phyloP scores from a whole-genome alignment of 495 filamentous ascomycete genomes.

The Penicillium verhagenii region DNA sequence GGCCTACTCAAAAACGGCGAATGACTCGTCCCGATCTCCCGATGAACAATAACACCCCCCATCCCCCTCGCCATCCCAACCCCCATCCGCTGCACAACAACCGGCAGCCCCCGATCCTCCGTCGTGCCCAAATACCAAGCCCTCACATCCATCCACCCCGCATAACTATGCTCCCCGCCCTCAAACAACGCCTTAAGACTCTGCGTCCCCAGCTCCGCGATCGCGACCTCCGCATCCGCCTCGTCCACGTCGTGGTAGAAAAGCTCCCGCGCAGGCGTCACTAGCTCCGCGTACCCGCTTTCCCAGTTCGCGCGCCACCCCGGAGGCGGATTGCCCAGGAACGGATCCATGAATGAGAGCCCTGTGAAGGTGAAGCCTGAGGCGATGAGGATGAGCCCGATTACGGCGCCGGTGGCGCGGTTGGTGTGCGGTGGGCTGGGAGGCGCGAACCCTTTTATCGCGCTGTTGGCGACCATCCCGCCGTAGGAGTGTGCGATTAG shows the following conservation, averaged over 20 bases:
- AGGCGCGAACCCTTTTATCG: slow-evolving; percentile 43
- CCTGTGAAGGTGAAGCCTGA: slow-evolving; percentile 30
- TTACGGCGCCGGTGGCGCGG: slow-evolving; percentile 36
- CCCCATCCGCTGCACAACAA: slow-evolving; percentile 30
- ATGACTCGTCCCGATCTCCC: slow-evolving; percentile 34
- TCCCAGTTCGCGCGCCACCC: slow-evolving; percentile 23
- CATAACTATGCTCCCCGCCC: slow-evolving; percentile 28
- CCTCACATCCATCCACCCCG: slow-evolving; percentile 33
- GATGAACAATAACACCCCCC: slow-evolving; percentile 27
- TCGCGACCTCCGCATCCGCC: slow-evolving; percentile 21
- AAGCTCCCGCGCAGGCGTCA: slow-evolving; percentile 25
- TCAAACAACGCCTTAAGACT: slow-evolving; percentile 34
- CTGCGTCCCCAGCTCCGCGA: slow-evolving; percentile 28
- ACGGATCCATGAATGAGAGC: slow-evolving; percentile 29
- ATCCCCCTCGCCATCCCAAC: slow-evolving; percentile 30
- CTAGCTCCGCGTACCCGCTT: slow-evolving; percentile 28
- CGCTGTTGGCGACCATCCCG: slow-evolving; percentile 47
- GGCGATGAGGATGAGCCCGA: slow-evolving; percentile 43
- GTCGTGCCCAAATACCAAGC: slow-evolving; percentile 33
- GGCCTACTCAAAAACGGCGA: slow-evolving; percentile 37
- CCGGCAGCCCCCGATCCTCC: slow-evolving; percentile 33
- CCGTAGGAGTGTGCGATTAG: slow-evolving; percentile 54
- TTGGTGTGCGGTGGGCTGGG: slow-evolving; percentile 7
- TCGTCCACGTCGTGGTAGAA: slow-evolving; percentile 36
- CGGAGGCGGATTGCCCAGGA: slow-evolving; percentile 27